Base-by-base conservation (phyloP, 164 flowering plant genomes). In the Cinnamomum micranthum region DNA sequence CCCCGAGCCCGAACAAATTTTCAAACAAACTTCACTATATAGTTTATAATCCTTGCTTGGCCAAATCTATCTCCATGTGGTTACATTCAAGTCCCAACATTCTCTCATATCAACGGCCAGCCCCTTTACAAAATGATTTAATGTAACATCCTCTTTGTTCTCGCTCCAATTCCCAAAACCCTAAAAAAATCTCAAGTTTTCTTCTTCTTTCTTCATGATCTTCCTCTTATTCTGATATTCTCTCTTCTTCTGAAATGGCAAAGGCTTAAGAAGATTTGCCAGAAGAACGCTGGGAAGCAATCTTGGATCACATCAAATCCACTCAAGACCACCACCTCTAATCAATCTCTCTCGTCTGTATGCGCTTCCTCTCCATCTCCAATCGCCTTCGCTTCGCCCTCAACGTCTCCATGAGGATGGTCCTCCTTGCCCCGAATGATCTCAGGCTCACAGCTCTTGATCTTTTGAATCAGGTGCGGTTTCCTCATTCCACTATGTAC, bases 211-310 rank as follows among this genome's bases (percentile, higher is more conserved):
- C 27, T 65, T 24, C 22, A 2, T 25, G 20, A 13, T 20, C n/a
- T 67, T 67, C 70, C n/a, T 20, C 50, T 7, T 35, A 9, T 35
- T 35, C 41, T 2, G 4, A 3, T 31, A 31, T 5, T 31, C 33
- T 31, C 5, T 31, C 33, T 31, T 31, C 35, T 41, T 41, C 47
- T 41, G 11, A 58, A 62, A 81, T 77, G 82, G 63, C 70, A 19
- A 59, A 74, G 10, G 22, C 20, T 20, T 51, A 70, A 17, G 23
- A 69, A 50, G 85, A 86, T 15, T 51, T 90, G 66, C 92, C 92
- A 0, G 78, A 79, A 13, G 92, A 91, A 70, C 82, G 87, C 73
- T 91, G 88, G 93, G 88, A 84, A 41, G 50, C 70, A 65, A 82
- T 88, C n/a, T 73, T 87, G 69, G 64, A 47, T 17, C 65, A 13